Conservation (phyloP, 352 stramenopile species). For the Blastocystis sp. region DNA sequence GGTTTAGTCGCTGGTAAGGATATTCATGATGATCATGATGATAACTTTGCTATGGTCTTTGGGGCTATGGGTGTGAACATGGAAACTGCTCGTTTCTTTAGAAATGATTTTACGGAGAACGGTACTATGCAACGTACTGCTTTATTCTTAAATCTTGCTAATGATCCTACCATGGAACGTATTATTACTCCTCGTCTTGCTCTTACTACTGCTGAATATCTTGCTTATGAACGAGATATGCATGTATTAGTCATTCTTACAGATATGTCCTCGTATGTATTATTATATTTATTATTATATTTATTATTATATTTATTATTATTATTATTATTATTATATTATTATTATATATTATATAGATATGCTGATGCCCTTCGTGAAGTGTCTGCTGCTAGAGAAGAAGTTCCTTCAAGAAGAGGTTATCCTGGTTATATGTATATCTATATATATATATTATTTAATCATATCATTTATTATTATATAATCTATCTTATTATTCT, state of each 20-base stretch:
- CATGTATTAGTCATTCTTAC: constrained; percentile 97
- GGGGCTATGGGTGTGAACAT: constrained; percentile 99
- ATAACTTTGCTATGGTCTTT: constrained; percentile 99
- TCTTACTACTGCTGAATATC: constrained; percentile 90
- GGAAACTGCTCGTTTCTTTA: constrained; percentile 79
- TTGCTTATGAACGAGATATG: constrained; percentile 93
- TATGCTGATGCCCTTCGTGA: constrained; percentile 44
- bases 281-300: constrained; percentile 76
- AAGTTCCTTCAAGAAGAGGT: constrained; percentile 84
- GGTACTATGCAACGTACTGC: constrained; percentile 92
- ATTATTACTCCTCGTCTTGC: constrained; percentile 95
- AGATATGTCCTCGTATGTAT: constrained; percentile 98
- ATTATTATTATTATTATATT: no score
- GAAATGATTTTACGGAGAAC: constrained; percentile 53
- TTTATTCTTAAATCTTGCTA: constrained; percentile 94
- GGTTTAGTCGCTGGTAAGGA: constrained; percentile 91
- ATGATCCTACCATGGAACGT: constrained; percentile 97
- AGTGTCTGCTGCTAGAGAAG: constrained; percentile 71
- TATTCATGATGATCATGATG: constrained; percentile 84
- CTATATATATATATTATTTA: constrained; percentile 93
- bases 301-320: no score
- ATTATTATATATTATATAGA: no score
- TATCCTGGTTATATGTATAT: constrained; percentile 99
- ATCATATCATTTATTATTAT: no score
- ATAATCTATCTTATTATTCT: no score